Conservation (phyloP, 805 yeast genomes). For the Vanderwaltozyma verrucispora region DNA sequence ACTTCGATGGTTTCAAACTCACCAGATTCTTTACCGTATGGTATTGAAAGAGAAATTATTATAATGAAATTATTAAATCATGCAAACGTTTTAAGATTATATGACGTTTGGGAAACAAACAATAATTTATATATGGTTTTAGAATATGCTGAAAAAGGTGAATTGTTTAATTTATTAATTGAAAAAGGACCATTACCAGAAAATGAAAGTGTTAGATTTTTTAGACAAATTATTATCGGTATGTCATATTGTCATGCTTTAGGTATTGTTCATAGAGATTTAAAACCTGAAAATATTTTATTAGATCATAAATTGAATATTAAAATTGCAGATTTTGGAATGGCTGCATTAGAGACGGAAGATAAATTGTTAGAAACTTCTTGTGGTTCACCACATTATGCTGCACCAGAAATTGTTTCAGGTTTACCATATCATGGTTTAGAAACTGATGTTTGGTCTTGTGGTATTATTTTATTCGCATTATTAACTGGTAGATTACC, state of each 20-base stretch:
- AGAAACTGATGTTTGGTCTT: conserved; percentile 96
- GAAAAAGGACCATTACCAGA: conserved; percentile 84
- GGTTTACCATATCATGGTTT: conserved; percentile 95
- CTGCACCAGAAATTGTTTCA: conserved; percentile 95
- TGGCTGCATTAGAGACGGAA: conserved; percentile 91
- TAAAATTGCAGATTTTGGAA: conserved; percentile 96
- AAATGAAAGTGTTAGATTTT: conserved; percentile 80
- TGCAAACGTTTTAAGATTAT: conserved; percentile 66
- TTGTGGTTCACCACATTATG: conserved; percentile 98
- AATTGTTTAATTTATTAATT: conserved; percentile 82
- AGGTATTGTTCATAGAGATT: conserved; percentile 80
- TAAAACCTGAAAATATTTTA: conserved; percentile 71
- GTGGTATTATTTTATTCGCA: conserved; percentile 93
- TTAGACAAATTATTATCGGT: conserved; percentile 76
- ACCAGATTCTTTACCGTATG: conserved; percentile 58
- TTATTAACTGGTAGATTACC: conserved; percentile 91
- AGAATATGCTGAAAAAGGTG: conserved; percentile 97
- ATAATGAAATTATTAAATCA: conserved; percentile 75
- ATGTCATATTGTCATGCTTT: conserved; percentile 77
- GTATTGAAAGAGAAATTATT: conserved; percentile 78
- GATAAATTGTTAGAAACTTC: conserved; percentile 82
- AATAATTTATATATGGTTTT: conserved; percentile 75
- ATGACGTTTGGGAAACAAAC: conserved; percentile 83
- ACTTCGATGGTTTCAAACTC: conserved; percentile 31
- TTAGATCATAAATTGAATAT: conserved; percentile 79